Conservation (phyloP, 345 rosid genomes). For the Populus nigra region DNA sequence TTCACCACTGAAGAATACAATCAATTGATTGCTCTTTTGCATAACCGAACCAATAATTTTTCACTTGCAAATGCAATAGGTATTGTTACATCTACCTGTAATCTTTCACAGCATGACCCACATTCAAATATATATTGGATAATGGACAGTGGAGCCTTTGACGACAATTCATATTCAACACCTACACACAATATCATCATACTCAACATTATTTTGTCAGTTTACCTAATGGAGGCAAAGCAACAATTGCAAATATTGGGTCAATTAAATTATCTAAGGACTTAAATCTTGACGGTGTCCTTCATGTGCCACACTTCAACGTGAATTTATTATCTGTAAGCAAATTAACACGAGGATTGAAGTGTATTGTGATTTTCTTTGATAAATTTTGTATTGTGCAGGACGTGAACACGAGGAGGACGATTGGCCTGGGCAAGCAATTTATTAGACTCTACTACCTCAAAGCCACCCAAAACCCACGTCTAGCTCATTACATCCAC, state of each 20-base stretch:
- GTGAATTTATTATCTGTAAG: constrained; percentile 9
- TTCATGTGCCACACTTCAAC: constrained; percentile 5
- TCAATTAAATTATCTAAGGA: not conserved
- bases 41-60: too few relatives aligned
- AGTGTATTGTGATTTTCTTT: not conserved
- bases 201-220: not conserved
- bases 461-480: not conserved
- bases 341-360: constrained; percentile 2
- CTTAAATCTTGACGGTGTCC: not conserved
- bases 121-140: not conserved
- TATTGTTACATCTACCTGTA: not conserved
- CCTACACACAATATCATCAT: not conserved
- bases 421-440: constrained; percentile 13
- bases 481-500: not conserved
- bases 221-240: not conserved
- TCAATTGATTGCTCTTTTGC: not conserved
- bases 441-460: not conserved
- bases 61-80: not conserved
- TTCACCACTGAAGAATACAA: not conserved
- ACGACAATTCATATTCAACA: not conserved
- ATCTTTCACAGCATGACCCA: too few relatives aligned
- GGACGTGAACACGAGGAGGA: constrained; percentile 2
- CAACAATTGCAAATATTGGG: not conserved
- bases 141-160: not conserved
- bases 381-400: not conserved